Percentiles rank a stretch among this genome's conserved stretches.
These are phyloP conservation scores for Cyberlindnera maritima DNA, from an alignment of 805 yeast species.

Conservation along the genomic window DNA sequence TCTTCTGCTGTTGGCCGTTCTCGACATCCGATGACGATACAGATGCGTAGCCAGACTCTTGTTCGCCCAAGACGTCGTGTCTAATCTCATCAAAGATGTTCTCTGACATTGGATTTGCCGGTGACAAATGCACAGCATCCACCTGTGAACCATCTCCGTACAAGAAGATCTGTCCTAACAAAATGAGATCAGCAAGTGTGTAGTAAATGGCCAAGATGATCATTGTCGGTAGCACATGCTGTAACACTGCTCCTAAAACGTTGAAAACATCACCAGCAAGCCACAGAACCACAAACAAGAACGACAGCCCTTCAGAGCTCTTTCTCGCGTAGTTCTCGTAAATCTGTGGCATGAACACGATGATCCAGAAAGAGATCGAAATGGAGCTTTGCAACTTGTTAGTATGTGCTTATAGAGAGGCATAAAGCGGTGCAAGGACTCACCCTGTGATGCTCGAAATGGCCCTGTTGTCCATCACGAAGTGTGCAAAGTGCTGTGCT, in stretches of 20 bases:
- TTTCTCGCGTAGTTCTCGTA: constrained; percentile 86
- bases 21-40: constrained; percentile 9
- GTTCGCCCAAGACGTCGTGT: constrained; percentile 35
- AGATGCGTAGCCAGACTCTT: constrained; percentile 15
- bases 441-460: constrained; percentile 30
- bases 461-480: constrained; percentile 26
- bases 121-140: constrained; percentile 79
- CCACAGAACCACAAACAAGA: constrained; percentile 87
- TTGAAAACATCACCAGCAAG: constrained; percentile 91
- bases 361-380: constrained; percentile 96
- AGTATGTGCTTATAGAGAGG: constrained; percentile 1
- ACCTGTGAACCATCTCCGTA: constrained; percentile 65
- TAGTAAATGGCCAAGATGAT: constrained; percentile 87
- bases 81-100: constrained; percentile 65
- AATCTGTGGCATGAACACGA: constrained; percentile 95
- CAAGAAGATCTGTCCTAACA: constrained; percentile 77
- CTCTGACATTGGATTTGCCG: constrained; percentile 81
- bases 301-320: constrained; percentile 86
- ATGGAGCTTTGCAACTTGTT: constrained; percentile 45
- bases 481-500: constrained; percentile 15
- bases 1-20: constrained; percentile 12
- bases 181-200: constrained; percentile 83
- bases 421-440: constrained; percentile 3
- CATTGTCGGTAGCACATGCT: constrained; percentile 94
- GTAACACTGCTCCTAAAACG: constrained; percentile 85